Evolutionary conservation across 2,329 filamentous ascomycete genomes (phyloP).

Genomic region (Colletotrichum endophyticum): DNA sequence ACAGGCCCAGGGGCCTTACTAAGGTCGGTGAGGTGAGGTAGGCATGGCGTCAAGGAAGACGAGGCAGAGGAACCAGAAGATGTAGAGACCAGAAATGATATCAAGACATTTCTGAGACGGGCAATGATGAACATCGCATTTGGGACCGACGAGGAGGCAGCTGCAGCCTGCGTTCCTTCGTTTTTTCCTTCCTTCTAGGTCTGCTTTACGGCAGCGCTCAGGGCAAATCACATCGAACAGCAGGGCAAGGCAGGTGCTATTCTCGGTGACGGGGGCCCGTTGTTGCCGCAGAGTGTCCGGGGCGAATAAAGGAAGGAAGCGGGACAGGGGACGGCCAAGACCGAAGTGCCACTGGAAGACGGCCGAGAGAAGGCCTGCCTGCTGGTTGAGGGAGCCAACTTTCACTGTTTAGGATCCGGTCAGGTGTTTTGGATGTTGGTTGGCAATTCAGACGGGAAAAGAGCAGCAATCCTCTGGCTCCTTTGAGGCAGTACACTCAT

Average conservation of each 20-base stretch:
- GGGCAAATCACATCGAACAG: background rate
- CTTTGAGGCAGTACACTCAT: background rate
- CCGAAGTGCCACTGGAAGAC: background rate
- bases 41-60: background rate
- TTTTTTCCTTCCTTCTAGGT: background rate
- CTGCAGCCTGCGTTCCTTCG: background rate
- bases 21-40: background rate
- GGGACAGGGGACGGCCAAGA: background rate
- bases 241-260: background rate
- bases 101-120: background rate
- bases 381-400: background rate
- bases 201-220: background rate
- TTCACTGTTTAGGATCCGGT: background rate
- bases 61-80: background rate
- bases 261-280: background rate
- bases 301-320: background rate
- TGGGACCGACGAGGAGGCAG: background rate
- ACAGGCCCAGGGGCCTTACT: background rate
- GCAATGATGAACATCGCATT: background rate
- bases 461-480: background rate
- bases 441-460: background rate
- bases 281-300: background rate
- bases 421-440: background rate
- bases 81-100: background rate
- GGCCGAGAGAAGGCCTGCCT: background rate